These are phyloP conservation scores for Nothopassalora personata DNA, from an alignment of 2,329 filamentous ascomycete species.

Conservation along the genomic window DNA sequence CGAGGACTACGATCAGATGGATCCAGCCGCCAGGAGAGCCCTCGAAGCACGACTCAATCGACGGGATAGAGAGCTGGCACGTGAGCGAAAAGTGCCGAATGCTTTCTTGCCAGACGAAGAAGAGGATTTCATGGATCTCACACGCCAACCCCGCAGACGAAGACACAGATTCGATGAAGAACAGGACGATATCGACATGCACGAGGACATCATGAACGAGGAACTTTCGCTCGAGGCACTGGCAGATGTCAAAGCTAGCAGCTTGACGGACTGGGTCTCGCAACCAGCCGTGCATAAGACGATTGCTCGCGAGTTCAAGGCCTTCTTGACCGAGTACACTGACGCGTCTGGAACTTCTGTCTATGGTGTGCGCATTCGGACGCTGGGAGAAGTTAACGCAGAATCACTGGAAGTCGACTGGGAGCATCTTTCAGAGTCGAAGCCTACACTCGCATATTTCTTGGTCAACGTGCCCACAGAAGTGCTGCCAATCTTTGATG, in stretches of 20 bases:
- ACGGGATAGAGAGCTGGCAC: constrained; percentile 66
- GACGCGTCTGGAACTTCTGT: constrained; percentile 86
- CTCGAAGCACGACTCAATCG: constrained; percentile 69
- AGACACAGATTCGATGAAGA: constrained; percentile 93
- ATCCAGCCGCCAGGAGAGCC: constrained; percentile 59
- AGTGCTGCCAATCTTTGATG: constrained; percentile 91
- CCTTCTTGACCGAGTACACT: constrained; percentile 92
- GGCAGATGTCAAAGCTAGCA: constrained; percentile 87
- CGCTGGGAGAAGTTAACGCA: constrained; percentile 93
- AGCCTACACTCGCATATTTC: constrained; percentile 93
- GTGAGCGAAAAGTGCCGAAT: constrained; percentile 61
- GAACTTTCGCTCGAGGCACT: constrained; percentile 88
- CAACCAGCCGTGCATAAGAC: constrained; percentile 85
- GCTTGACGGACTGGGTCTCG: constrained; percentile 90
- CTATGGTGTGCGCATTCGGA: constrained; percentile 89
- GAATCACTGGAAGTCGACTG: constrained; percentile 96
- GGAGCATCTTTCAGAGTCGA: constrained; percentile 81
- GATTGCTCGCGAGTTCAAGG: constrained; percentile 94
- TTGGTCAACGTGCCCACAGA: constrained; percentile 92
- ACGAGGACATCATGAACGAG: constrained; percentile 89
- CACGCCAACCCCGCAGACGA: constrained; percentile 75
- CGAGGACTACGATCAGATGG: constrained; percentile 65
- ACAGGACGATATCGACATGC: constrained; percentile 80
- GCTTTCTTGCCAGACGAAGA: constrained; percentile 73
- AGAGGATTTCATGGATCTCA: constrained; percentile 78